Evolutionary conservation across 2,329 filamentous ascomycete genomes (phyloP), one percentile per base, ranked within the genome.

Genomic region (Aureobasidium namibiae): DNA sequence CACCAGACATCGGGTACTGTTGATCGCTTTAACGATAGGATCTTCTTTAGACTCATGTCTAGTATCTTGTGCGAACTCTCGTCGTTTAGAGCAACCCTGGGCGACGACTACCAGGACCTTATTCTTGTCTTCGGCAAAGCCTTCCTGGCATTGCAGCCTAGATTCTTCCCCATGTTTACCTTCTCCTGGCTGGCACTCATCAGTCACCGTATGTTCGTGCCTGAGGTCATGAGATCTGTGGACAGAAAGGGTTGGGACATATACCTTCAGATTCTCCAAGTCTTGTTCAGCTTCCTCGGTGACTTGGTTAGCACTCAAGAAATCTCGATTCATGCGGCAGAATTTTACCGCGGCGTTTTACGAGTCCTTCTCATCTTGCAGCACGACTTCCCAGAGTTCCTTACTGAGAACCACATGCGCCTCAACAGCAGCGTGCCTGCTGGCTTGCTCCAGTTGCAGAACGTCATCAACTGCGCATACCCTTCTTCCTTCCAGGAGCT

Each of bases 381-480:
- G 65, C 94, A 97, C 69, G 94, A 99, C 72, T 97, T 90, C 73
- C 89, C 92, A 0, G 91, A 96, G 60, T 99, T 96, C 72, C 76
- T 99, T 42, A 88, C 89, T 6, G 89, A 92, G 66, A 90, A 95
- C 71, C 89, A 95, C 69, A 84, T 89, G 65, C 83, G 85, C 65
- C 83, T 99, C 56, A 91, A 87, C 75, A 86, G 88, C 66, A 85
- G 84, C 67, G 87, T 97, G 60, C 89, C 92, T 1, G 83, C 85
- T 53, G 88, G 94, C 68, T 94, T 90, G 73, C 86, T 87, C 16
- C 94, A 97, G 72, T 79, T 96, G 56, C 85, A 92, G 64, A 96
- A 97, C 68, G 80, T 96, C 58, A 85, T 99, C 56, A 80, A 97
- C 62, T 88, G 88, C 63, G 90, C 92, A 8, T 89, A 85, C 63